Conservation (phyloP, 148 eudicot genomes). For the Diospyros kaki region DNA sequence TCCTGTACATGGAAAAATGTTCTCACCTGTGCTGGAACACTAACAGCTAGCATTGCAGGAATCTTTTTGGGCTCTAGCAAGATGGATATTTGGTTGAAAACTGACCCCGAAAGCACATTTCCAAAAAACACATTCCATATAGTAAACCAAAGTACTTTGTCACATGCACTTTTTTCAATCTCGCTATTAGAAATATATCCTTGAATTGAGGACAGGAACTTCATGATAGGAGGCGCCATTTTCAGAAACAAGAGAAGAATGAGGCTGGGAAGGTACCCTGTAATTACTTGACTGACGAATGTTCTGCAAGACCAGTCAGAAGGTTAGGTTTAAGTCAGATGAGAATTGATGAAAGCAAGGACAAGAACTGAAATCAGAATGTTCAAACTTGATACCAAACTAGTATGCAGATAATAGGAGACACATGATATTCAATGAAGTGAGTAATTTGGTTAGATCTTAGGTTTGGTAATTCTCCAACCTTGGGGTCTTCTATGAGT, state of each 20-base stretch:
- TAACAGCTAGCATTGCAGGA: conserved; percentile 53
- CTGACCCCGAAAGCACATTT: conserved; percentile 71
- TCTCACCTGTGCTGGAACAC: conserved; percentile 76
- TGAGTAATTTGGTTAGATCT: neutral
- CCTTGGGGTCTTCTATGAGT: neutral
- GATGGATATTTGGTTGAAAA: conserved; percentile 42
- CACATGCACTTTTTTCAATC: conserved; percentile 71
- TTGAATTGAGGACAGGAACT: conserved; percentile 64
- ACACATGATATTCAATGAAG: neutral
- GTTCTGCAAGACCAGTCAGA: conserved; percentile 39
- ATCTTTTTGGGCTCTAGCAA: conserved; percentile 56
- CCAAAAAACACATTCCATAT: conserved; percentile 80
- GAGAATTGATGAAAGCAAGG: neutral
- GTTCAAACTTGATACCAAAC: neutral
- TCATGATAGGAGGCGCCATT: conserved; percentile 72
- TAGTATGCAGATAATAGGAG: too few relatives aligned
- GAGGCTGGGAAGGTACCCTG: conserved; percentile 84
- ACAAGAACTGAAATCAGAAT: conserved; percentile 5
- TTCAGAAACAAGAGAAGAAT: conserved; percentile 56
- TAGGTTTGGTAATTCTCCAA: neutral
- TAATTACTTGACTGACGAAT: conserved; percentile 46
- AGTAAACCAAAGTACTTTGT: conserved; percentile 67
- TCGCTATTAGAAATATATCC: conserved; percentile 61
- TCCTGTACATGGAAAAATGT: neutral
- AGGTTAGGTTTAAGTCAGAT: neutral